phyloP scores from a whole-genome alignment of 2,329 filamentous ascomycete genomes.

The Fusarium tricinctum region DNA sequence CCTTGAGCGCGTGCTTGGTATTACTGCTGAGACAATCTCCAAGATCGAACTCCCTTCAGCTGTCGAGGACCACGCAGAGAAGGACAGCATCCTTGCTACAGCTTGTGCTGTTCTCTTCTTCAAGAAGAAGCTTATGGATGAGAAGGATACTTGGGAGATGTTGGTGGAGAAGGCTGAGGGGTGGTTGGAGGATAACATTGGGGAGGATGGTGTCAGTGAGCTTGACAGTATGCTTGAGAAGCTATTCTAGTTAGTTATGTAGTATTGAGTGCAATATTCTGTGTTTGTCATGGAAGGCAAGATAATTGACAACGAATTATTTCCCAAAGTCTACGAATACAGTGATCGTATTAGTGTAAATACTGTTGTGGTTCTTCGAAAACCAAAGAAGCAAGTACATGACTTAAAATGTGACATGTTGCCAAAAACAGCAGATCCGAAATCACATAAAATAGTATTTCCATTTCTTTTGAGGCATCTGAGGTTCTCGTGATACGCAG shows the following conservation, averaged over 20 bases:
- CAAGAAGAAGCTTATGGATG: constrained; percentile 58
- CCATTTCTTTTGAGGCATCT: too few species aligned
- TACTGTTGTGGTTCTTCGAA: too few species aligned
- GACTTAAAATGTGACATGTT: too few species aligned
- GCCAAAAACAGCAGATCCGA: too few species aligned
- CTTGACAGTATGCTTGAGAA: constrained; percentile 38
- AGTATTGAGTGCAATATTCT: background rate
- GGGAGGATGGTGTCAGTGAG: constrained; percentile 16
- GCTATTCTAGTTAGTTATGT: constrained; percentile 23
- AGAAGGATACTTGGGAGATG: constrained; percentile 74
- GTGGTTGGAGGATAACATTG: constrained; percentile 59
- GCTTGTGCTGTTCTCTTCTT: constrained; percentile 56
- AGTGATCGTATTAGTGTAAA: too few species aligned
- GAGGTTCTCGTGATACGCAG: too few species aligned
- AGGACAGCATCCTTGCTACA: constrained; percentile 48
- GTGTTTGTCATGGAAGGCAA: too few species aligned
- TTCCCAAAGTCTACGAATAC: too few species aligned
- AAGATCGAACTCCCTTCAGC: constrained; percentile 20
- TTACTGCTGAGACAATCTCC: constrained; percentile 17
- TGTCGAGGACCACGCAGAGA: constrained; percentile 1
- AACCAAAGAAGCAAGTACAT: too few species aligned
- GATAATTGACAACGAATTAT: too few species aligned
- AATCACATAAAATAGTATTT: too few species aligned
- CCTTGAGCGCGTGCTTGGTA: constrained; percentile 50
- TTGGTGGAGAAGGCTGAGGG: constrained; percentile 70